Conservation (phyloP, 108 stramenopile genomes). For the Nitzschia palea region DNA sequence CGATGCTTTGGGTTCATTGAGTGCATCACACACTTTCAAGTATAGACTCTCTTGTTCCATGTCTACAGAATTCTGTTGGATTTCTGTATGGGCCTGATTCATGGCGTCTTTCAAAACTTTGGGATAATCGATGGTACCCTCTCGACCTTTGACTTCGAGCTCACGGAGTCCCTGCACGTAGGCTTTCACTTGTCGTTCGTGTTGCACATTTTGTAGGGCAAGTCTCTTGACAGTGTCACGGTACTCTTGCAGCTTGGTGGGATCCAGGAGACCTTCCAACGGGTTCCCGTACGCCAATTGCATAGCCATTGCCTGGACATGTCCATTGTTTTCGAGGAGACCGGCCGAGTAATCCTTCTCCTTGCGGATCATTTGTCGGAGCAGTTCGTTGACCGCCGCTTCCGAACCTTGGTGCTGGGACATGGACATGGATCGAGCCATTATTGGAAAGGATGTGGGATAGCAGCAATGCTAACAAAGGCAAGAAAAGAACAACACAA, state of each 20-base stretch:
- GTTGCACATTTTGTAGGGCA: constrained; percentile 47
- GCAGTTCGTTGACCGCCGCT: background rate
- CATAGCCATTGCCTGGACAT: constrained; percentile 34
- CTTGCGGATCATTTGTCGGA: constrained; percentile 19
- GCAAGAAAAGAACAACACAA: too few relatives aligned
- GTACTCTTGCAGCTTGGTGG: constrained; percentile 21
- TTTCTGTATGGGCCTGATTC: background rate
- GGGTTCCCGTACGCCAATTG: constrained; percentile 32
- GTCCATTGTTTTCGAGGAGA: constrained; percentile 43
- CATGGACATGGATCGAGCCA: background rate
- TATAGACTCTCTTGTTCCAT: constrained; percentile 23
- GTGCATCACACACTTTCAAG: constrained; percentile 6
- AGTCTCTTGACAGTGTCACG: constrained; percentile 49
- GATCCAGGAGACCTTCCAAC: constrained; percentile 41
- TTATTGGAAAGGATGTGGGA: background rate
- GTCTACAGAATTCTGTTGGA: background rate
- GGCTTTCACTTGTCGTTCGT: constrained; percentile 28
- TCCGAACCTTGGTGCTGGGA: background rate
- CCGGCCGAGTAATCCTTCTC: constrained; percentile 27
- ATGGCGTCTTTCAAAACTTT: constrained; percentile 9
- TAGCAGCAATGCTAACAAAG: too few relatives aligned
- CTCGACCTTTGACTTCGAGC: background rate
- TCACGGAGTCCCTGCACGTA: constrained; percentile 9
- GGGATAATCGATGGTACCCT: constrained; percentile 10
- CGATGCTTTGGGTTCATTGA: constrained; percentile 5